Evolutionary conservation across 2,329 filamentous ascomycete species (phyloP), one percentile per base, ranked within the genome.

Genomic region (Gremmenia infestans): DNA sequence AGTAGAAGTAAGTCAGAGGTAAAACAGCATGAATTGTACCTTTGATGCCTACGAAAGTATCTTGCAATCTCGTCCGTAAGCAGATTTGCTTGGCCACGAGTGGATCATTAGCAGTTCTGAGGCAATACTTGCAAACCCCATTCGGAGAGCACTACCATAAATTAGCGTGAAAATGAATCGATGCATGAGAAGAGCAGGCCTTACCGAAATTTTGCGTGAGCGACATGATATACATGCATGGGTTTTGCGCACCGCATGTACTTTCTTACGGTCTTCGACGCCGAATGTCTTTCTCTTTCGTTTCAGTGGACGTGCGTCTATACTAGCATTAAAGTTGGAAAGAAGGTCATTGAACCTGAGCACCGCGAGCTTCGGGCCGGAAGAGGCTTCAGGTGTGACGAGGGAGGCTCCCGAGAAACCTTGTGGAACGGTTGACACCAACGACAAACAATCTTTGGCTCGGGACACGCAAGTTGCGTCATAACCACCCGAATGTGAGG

Each of bases 11-110:
- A 22, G 23, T 36, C 11, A 9, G 12, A n/a, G 14, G 4, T 19
- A 42, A 6, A 6, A 25, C 12, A 12, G 9, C 11, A 11, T 19
- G 17, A 14, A 14, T 22, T 3, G 8, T 55, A 62, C 60, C 52
- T 58, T 54, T 58, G 3, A 62, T 58, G 6, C 60, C 58, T 22
- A 60, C 39, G 22, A 56, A 62, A 14, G 53, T 51, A 19, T 62
- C 60, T 47, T 58, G 52, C 23, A 63, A 48, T 32, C 51, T 63
- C 9, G 50, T 54, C 8, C 61, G 55, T 4, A 63, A 35, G 36
- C 59, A 63, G 6, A 63, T 63, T 15, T 56, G 50, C 35, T 36
- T 22, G 7, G 57, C 57, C 40, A 63, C 32, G 4, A 47, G 6
- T 22, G 47, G 36, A 39, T 60, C 43, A 5, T 53, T 50, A 11